Evolutionary conservation across 495 filamentous ascomycete genomes (phyloP).

Genomic region (Xylaria grammica): DNA sequence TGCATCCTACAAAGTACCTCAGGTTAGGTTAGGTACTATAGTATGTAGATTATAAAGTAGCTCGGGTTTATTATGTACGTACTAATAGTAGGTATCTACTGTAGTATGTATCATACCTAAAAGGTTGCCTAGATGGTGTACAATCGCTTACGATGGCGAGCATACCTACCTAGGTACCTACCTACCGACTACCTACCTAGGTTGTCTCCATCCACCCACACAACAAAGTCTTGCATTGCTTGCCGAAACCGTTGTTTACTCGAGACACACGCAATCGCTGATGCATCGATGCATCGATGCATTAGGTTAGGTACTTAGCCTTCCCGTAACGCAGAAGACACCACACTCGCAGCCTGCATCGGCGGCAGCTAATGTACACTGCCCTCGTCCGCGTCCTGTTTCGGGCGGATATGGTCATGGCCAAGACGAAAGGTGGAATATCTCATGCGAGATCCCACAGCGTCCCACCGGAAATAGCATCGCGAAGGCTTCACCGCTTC

Average conservation of each 20-base stretch:
- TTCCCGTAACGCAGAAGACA: neutral
- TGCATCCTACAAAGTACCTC: slow-evolving; percentile 27
- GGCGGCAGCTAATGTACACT: slow-evolving; percentile 21
- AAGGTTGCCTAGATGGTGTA: no score
- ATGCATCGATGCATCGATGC: neutral
- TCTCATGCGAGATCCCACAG: slow-evolving; percentile 14
- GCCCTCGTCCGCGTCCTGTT: slow-evolving; percentile 4
- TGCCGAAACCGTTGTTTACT: neutral
- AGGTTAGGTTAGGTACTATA: no score
- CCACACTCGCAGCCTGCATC: slow-evolving; percentile 13
- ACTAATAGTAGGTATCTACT: neutral
- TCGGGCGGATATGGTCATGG: slow-evolving; percentile 1
- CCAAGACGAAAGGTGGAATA: slow-evolving; percentile 4
- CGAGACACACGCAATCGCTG: slow-evolving; percentile 12
- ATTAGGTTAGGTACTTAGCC: neutral
- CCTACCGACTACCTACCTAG: no score
- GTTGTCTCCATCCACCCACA: no score
- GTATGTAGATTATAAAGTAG: no score
- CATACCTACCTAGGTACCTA: neutral
- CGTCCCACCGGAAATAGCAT: slow-evolving; percentile 10
- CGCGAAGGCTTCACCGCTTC: slow-evolving; percentile 24
- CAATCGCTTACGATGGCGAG: neutral
- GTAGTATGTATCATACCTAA: no score
- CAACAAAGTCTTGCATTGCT: slow-evolving; percentile 9
- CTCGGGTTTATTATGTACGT: no score